phyloP scores from a whole-genome alignment of 345 rosid genomes.

The sweet orange (Citrus sinensis) region DNA sequence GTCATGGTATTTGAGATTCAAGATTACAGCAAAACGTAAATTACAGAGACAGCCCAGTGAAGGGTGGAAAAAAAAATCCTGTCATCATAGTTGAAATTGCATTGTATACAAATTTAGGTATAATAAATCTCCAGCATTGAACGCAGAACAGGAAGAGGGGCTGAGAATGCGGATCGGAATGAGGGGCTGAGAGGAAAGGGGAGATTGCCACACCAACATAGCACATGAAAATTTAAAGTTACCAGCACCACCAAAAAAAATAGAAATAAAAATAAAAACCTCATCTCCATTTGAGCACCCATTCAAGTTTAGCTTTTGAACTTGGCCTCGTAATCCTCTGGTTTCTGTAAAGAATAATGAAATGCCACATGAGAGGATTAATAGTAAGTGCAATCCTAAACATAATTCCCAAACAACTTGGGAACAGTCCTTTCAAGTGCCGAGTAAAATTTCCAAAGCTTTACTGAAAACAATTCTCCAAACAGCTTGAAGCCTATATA shows the following conservation, averaged over 20 bases:
- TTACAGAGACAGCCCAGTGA: neutral
- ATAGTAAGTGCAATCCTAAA: neutral
- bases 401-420: neutral
- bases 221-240: neutral
- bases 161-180: neutral
- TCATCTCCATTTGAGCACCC: neutral
- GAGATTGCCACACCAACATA: neutral
- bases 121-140: neutral
- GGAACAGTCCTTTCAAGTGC: neutral
- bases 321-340: conserved; percentile 62
- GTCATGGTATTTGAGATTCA: neutral
- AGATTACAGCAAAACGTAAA: neutral
- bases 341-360: conserved; percentile 38
- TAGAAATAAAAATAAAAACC: neutral
- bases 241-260: neutral
- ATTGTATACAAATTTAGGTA: neutral
- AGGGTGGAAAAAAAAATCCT: neutral
- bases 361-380: neutral
- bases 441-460: neutral
- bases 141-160: neutral
- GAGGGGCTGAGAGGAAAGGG: neutral
- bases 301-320: conserved; percentile 34
- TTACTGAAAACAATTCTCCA: neutral
- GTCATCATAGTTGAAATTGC: neutral
- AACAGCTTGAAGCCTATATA: neutral